phyloP scores from a whole-genome alignment of 2,329 filamentous ascomycete genomes.

The Phyllosticta citrichinensis region DNA sequence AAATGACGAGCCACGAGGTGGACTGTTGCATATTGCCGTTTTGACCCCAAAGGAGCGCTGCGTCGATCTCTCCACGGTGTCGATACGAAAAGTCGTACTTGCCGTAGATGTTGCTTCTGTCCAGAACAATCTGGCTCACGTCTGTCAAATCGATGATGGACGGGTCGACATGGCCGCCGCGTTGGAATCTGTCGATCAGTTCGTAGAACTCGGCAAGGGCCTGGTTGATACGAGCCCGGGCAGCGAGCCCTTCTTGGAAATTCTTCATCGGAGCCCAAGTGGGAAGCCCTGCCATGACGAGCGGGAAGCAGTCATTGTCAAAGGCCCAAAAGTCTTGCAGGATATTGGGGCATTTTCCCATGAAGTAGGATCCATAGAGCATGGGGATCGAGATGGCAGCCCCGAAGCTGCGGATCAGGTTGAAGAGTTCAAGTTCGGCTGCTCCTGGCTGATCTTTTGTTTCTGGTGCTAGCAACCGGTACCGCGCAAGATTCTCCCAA shows the following conservation, averaged over 20 bases:
- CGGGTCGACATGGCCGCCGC: conserved; percentile 23
- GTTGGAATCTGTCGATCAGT: conserved; percentile 14
- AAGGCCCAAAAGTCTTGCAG: conserved; percentile 44
- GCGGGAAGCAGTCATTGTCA: conserved; percentile 40
- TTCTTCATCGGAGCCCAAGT: conserved; percentile 42
- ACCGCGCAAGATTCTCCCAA: not conserved
- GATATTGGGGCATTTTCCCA: conserved; percentile 42
- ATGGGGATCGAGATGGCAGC: conserved; percentile 10
- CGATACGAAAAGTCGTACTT: conserved; percentile 17
- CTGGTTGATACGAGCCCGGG: conserved; percentile 19
- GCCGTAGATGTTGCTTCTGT: conserved; percentile 22
- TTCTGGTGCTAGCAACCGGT: not conserved
- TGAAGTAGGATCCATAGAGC: conserved; percentile 36
- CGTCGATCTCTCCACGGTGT: conserved; percentile 21
- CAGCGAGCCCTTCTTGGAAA: conserved; percentile 38
- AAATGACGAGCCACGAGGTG: conserved; percentile 29
- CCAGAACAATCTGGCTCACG: conserved; percentile 23
- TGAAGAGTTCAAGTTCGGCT: conserved; percentile 7
- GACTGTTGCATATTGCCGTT: conserved; percentile 41
- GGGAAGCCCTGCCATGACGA: conserved; percentile 41
- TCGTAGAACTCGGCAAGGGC: conserved; percentile 22
- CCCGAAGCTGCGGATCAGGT: conserved; percentile 9
- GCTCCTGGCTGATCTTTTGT: not conserved
- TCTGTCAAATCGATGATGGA: conserved; percentile 21
- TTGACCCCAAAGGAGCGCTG: conserved; percentile 44